A percentile compares a stretch with the other conserved stretches of the same genome.
Conservation (phyloP, 1,284 basidiomycete species). For the Apiotrichum siamense region DNA sequence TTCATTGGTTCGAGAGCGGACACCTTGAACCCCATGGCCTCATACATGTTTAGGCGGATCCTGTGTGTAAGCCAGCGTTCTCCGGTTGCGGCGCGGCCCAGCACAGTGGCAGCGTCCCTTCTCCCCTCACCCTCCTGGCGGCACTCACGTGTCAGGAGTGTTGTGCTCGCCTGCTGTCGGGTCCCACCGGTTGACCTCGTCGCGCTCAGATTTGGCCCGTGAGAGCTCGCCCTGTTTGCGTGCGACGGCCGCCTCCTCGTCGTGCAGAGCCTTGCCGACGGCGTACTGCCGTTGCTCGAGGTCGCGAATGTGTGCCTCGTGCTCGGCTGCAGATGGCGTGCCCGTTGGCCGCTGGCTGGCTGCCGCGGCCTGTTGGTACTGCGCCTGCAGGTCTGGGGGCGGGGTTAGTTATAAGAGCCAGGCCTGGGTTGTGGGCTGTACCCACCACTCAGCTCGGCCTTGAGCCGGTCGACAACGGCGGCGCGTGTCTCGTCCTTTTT, state of each 20-base stretch:
- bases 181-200: conserved; percentile 28
- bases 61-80: conserved; percentile 14
- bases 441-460: conserved; percentile 31
- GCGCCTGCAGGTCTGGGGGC: background rate
- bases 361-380: conserved; percentile 18
- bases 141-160: conserved; percentile 35
- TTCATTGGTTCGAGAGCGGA: conserved; percentile 22
- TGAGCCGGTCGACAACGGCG: conserved; percentile 19
- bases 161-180: conserved; percentile 26
- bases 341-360: conserved; percentile 35
- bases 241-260: conserved; percentile 31
- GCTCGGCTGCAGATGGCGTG: conserved; percentile 29
- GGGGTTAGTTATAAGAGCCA: background rate
- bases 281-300: conserved; percentile 36
- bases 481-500: conserved; percentile 28
- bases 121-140: background rate
- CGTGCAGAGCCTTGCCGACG: conserved; percentile 35
- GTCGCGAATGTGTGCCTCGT: conserved; percentile 29
- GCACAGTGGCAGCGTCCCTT: too few species aligned
- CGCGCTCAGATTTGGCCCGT: conserved; percentile 27
- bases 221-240: conserved; percentile 38
- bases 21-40: conserved; percentile 33
- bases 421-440: background rate
- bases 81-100: background rate
- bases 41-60: conserved; percentile 34